Conservation (phyloP, 768 basidiomycete species). For the Suillus fuscotomentosus region DNA sequence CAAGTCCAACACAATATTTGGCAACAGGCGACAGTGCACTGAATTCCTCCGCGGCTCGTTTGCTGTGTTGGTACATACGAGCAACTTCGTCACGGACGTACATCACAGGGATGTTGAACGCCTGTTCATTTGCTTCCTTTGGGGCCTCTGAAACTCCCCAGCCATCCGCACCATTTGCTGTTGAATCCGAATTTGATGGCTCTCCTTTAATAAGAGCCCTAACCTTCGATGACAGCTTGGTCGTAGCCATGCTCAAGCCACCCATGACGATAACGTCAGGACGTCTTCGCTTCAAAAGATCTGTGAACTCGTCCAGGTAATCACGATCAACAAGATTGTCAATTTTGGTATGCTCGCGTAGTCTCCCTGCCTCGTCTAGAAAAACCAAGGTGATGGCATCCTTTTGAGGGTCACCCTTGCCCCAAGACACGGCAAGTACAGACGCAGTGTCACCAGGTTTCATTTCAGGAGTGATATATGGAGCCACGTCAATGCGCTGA, state of each 20-base stretch:
- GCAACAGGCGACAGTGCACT: conserved; percentile 71
- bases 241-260: conserved; percentile 82
- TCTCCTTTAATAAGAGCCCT: conserved; percentile 51
- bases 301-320: conserved; percentile 69
- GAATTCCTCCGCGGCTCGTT: conserved; percentile 83
- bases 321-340: conserved; percentile 81
- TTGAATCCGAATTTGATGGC: conserved; percentile 11
- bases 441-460: conserved; percentile 69
- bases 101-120: conserved; percentile 67
- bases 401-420: conserved; percentile 90
- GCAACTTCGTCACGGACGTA: conserved; percentile 92
- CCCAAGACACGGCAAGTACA: conserved; percentile 92
- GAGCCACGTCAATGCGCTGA: conserved; percentile 82
- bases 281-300: conserved; percentile 76
- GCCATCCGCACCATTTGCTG: conserved; percentile 23
- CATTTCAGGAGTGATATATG: conserved; percentile 62
- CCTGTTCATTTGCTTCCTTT: conserved; percentile 37
- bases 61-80: conserved; percentile 88
- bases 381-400: conserved; percentile 86
- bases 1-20: conserved; percentile 92
- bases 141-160: conserved; percentile 26
- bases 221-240: conserved; percentile 63
- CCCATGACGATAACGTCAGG: conserved; percentile 90
- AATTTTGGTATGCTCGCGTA: conserved; percentile 87
- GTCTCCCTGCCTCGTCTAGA: conserved; percentile 83